A percentile compares a stretch with the other conserved stretches of the same genome.
These are phyloP conservation scores for Pelargonium nanum DNA, from an alignment of 345 rosid species.

Conservation along the genomic window DNA sequence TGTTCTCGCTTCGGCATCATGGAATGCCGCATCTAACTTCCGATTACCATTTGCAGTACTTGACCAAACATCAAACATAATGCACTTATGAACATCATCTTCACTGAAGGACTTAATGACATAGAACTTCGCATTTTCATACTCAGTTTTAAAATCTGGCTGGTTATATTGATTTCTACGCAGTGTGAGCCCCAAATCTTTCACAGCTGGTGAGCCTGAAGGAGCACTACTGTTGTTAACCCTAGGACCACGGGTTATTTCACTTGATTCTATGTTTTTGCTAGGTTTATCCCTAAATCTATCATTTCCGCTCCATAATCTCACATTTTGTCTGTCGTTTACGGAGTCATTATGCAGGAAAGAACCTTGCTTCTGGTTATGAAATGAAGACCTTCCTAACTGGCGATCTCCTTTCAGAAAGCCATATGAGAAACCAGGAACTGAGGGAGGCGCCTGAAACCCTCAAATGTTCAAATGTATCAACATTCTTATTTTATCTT, in stretches of 20 bases:
- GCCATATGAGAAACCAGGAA: conserved; percentile 28
- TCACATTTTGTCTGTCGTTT: conserved; percentile 33
- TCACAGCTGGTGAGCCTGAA: neutral
- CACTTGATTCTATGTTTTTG: neutral
- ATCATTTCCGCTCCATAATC: conserved; percentile 18
- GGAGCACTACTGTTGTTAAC: neutral
- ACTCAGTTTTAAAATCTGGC: conserved; percentile 41
- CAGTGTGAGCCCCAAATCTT: neutral
- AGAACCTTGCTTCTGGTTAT: conserved; percentile 29
- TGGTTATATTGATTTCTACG: conserved; percentile 19
- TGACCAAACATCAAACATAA: conserved; percentile 64
- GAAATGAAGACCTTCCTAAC: conserved; percentile 27
- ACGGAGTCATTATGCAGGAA: conserved; percentile 18
- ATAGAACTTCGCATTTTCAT: conserved; percentile 53
- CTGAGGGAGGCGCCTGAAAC: conserved; percentile 25
- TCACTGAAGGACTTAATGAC: conserved; percentile 73
- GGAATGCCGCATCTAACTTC: conserved; percentile 57
- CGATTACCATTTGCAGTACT: conserved; percentile 73
- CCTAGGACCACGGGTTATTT: neutral
- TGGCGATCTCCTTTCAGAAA: conserved; percentile 30
- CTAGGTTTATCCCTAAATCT: neutral
- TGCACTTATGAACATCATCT: conserved; percentile 71
- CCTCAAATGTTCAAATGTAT: neutral
- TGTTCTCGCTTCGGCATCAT: conserved; percentile 19
- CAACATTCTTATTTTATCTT: neutral